Evolutionary conservation across 768 basidiomycete genomes (phyloP), one percentile per base, ranked within the genome.

Genomic region (Basidioascus undulatus): DNA sequence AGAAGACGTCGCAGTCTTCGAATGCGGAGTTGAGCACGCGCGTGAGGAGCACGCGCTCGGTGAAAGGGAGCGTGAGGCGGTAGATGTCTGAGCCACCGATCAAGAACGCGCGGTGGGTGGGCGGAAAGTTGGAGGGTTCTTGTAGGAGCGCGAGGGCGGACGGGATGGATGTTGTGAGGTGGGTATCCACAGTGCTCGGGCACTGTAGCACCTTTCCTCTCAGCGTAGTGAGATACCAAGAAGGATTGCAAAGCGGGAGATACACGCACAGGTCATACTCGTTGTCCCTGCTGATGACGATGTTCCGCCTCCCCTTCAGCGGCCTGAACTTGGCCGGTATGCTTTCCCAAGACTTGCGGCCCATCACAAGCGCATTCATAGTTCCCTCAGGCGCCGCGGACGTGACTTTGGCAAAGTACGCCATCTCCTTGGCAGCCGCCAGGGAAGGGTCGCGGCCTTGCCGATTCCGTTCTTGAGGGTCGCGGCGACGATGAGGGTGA

Each of bases 351-450:
- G 86, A 89, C 53, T 80, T 84, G 42, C 89, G 68, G 12, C 92
- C 92, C 89, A 98, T 94, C 41, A 94, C 62, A n/a, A 94, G 75
- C 1, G 69, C 71, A 58, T 94, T 96, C n/a, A n/a, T n/a, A n/a
- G n/a, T n/a, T n/a, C n/a, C n/a, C n/a, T n/a, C 58, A 6, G 72
- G 70, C 25, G 72, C 68, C 30, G 56, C 60, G 6, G 70, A 69
- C 25, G 80, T 80, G 55, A 76, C 73, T 40, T 68, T 65, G n/a
- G 75, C 73, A 56, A 98, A 98, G 59, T 89, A 92, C 38, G 76
- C 72, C 69, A 94, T 74, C 55, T 98, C 92, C 43, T 68, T 70
- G 0, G 66, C 6, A 96, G 66, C 20, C 71, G 68, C 92, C 92
- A 98, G 48, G 87, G 89, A 21, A 98, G 67, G 18, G 53, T 51